phyloP scores from a whole-genome alignment of 1,284 basidiomycete genomes.

The Thecaphora thlaspeos region DNA sequence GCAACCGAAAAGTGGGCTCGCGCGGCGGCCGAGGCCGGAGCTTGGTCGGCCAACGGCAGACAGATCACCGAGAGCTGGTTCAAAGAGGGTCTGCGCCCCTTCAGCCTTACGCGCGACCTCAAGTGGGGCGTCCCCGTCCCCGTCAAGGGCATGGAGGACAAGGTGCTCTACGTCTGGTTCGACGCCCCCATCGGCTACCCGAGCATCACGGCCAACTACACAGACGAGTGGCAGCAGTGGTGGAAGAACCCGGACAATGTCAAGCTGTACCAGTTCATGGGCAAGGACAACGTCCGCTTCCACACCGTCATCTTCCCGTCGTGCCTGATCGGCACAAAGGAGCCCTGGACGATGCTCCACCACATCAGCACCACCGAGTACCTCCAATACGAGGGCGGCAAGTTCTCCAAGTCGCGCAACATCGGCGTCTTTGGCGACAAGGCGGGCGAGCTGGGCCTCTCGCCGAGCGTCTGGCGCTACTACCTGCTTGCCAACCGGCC shows the following conservation, averaged over 20 bases:
- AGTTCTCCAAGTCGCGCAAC: constrained; percentile 96
- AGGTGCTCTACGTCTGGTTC: constrained; percentile 94
- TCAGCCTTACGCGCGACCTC: constrained; percentile 89
- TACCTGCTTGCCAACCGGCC: constrained; percentile 91
- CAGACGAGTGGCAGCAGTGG: constrained; percentile 92
- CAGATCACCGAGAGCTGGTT: constrained; percentile 89
- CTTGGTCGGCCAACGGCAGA: constrained; percentile 90
- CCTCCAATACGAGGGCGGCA: constrained; percentile 96
- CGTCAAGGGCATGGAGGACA: constrained; percentile 77
- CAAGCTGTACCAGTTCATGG: constrained; percentile 95
- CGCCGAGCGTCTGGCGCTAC: constrained; percentile 94
- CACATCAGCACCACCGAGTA: constrained; percentile 97
- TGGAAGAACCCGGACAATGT: constrained; percentile 94
- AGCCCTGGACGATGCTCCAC: constrained; percentile 89
- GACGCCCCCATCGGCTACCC: constrained; percentile 97
- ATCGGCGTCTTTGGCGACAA: constrained; percentile 96
- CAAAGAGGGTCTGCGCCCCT: constrained; percentile 80
- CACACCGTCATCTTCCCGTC: constrained; percentile 95
- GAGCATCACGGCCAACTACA: constrained; percentile 95
- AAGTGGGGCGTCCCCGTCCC: constrained; percentile 96
- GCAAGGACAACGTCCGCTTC: constrained; percentile 78
- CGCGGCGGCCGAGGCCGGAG: constrained; percentile 73
- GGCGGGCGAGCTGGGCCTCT: constrained; percentile 87
- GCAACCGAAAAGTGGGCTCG: constrained; percentile 85
- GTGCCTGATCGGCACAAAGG: constrained; percentile 82